Evolutionary conservation across 2,329 filamentous ascomycete genomes (phyloP).

Genomic region (Aspergillus ruber): DNA sequence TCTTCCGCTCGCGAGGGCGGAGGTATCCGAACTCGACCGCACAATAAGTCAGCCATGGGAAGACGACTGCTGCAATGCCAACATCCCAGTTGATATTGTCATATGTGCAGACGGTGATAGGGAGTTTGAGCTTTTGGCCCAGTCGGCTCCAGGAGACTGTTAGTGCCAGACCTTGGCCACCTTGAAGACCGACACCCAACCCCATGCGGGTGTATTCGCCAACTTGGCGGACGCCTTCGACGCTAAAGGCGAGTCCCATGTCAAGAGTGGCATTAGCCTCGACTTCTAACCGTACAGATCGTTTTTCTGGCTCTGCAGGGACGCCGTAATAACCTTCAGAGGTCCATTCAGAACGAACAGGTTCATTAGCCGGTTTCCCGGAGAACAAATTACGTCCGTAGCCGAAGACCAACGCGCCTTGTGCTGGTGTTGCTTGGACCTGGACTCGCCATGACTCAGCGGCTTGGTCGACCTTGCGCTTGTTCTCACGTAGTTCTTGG

Average conservation of each 20-base stretch:
- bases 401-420: conserved; percentile 22
- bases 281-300: conserved; percentile 31
- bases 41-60: conserved; percentile 36
- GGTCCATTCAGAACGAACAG: conserved; percentile 34
- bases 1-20: conserved; percentile 32
- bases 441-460: conserved; percentile 30
- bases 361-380: conserved; percentile 24
- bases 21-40: conserved; percentile 37
- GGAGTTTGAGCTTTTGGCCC: conserved; percentile 34
- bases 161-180: conserved; percentile 29
- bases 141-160: conserved; percentile 36
- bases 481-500: conserved; percentile 12
- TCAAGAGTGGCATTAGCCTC: conserved; percentile 19
- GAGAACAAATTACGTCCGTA: conserved; percentile 36
- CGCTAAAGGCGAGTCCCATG: conserved; percentile 26
- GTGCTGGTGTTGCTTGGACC: conserved; percentile 22
- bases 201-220: conserved; percentile 35
- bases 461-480: conserved; percentile 14
- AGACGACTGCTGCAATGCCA: conserved; percentile 27
- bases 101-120: conserved; percentile 32
- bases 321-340: conserved; percentile 33
- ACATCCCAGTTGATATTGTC: conserved; percentile 28
- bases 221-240: conserved; percentile 32
- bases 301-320: conserved; percentile 19
- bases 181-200: conserved; percentile 32